Base-by-base conservation (phyloP, 179 eudicot species). In the Beta macrorhiza region DNA sequence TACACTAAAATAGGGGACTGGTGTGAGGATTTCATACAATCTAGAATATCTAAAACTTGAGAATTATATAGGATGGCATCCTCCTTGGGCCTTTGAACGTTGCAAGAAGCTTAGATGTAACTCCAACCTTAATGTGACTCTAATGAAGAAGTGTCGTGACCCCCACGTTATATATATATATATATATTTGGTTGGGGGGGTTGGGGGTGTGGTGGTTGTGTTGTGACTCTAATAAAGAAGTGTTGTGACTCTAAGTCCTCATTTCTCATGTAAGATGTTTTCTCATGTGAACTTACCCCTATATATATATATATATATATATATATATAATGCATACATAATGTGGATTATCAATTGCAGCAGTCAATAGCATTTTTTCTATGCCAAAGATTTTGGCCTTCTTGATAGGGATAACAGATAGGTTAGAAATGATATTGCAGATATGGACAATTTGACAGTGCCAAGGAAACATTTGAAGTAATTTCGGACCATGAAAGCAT, bases 361-460 rank as follows among this genome's bases (percentile, higher is more conserved):
- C 69, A 29, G 42, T 5, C 5, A 5, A 32, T 4, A 65, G 20
- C 45, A 17, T 73, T 73, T 16, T 49, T 73, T 49, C 3, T 29
- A 16, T 52, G 29, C 29, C 16, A 72, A 16, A n/a, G 9, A 11
- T 51, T 20, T 15, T 47, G 0, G 13, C 17, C 76, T 53, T 13
- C 17, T 17, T 72, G 52, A 52, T 53, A 6, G 9, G 8, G 42
- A 25, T 22, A 25, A 73, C 19, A 52, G 57, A 53, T 22, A 53
- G 22, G 22, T 77, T 78, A 82, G 7, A 37, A 16, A 75, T 67
- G 68, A 57, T 74, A 81, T 86, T 88, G 81, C 90, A 96, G 99
- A 89, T 96, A 96, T 85, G 99, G 93, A 65, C 99, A 96, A 81
- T 96, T 96, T 78, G 99, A 96, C 89, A 92, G 96, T 89, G 99